A percentile compares a stretch with the other conserved stretches of the same genome.
Conservation (phyloP, 768 basidiomycete genomes). For the Postia placenta region DNA sequence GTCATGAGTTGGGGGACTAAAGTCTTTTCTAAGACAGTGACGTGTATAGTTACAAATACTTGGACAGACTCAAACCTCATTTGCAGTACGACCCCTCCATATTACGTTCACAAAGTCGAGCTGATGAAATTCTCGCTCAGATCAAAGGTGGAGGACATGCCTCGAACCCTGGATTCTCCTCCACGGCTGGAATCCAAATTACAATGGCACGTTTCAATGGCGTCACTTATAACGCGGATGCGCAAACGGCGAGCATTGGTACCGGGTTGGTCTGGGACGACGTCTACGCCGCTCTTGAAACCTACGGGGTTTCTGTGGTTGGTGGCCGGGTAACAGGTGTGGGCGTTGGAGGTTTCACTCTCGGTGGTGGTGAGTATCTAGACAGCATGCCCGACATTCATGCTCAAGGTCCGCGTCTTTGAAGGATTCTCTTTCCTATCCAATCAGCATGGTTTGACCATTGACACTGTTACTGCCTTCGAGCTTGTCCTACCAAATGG, state of each 20-base stretch:
- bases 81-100: conserved; percentile 32
- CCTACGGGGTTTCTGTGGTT: conserved; percentile 42
- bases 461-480: conserved; percentile 23
- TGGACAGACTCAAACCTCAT: conserved; percentile 34
- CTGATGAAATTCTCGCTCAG: conserved; percentile 3
- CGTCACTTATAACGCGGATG: background rate
- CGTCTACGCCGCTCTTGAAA: conserved; percentile 42
- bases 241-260: background rate
- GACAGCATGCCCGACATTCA: too few relatives aligned
- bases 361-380: conserved; percentile 18
- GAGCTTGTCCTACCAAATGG: conserved; percentile 53
- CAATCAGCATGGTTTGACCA: conserved; percentile 1
- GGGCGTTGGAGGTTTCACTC: conserved; percentile 51
- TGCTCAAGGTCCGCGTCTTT: conserved; percentile 25
- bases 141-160: conserved; percentile 23
- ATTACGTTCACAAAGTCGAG: too few relatives aligned
- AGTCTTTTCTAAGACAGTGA: too few relatives aligned
- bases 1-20: too few relatives aligned
- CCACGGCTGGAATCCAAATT: conserved; percentile 22
- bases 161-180: conserved; percentile 20
- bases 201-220: conserved; percentile 9
- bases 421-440: background rate
- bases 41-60: conserved; percentile 38
- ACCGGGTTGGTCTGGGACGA: conserved; percentile 20
- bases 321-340: conserved; percentile 50